Evolutionary conservation across 352 stramenopile species (phyloP).

Genomic region (Aphanomyces astaci): DNA sequence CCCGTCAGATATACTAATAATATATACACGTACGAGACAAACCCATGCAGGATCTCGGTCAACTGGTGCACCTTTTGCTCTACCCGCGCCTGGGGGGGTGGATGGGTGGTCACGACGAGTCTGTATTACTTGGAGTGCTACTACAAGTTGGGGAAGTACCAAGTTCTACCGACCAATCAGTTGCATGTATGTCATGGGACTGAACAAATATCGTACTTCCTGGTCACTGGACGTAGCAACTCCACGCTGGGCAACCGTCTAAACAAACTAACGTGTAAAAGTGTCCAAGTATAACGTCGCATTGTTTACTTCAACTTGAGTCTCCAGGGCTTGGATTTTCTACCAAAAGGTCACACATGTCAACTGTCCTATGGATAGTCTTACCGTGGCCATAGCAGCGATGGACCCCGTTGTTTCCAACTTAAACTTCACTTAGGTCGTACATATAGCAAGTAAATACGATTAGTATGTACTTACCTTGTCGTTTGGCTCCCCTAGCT

Average conservation of each 20-base stretch:
- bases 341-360: not conserved
- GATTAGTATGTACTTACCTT: no score
- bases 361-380: no score
- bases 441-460: no score
- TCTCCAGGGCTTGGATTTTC: not conserved
- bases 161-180: not conserved
- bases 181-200: not conserved
- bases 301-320: not conserved
- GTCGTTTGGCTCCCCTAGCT: no score
- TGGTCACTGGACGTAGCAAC: not conserved
- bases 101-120: not conserved
- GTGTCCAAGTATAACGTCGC: not conserved
- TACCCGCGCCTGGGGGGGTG: not conserved
- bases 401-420: no score
- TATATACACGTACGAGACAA: not conserved
- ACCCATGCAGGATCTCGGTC: not conserved
- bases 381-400: not conserved
- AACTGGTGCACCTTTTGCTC: slow-evolving; percentile 1
- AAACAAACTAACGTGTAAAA: not conserved
- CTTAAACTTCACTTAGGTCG: no score
- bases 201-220: not conserved
- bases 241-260: not conserved
- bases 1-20: not conserved
- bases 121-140: not conserved
- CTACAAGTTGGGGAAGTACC: not conserved